Percentiles rank a stretch among this genome's conserved stretches.
Evolutionary conservation across 495 filamentous ascomycete genomes (phyloP).

Genomic region (Penicillium macrosclerotiorum): DNA sequence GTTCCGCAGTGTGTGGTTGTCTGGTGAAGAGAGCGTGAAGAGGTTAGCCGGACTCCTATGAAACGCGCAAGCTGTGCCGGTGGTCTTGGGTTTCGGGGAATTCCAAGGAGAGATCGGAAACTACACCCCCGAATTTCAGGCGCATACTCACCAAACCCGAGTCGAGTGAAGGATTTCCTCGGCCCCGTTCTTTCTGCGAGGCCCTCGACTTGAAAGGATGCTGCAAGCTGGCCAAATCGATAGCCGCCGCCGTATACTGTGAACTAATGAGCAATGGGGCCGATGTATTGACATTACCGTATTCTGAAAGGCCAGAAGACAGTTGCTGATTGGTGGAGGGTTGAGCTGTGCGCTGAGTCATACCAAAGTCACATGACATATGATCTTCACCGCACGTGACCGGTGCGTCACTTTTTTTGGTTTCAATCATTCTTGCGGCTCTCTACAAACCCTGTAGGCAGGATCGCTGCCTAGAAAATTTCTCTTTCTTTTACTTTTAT

Average conservation of each 20-base stretch:
- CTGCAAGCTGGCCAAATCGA: conserved; percentile 27
- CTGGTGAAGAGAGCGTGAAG: conserved; percentile 1
- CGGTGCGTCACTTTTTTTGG: conserved; percentile 23
- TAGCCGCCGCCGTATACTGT: conserved; percentile 8
- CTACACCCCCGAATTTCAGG: neutral
- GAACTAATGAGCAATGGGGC: conserved; percentile 6
- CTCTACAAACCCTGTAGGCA: conserved; percentile 4
- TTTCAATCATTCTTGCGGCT: conserved; percentile 16
- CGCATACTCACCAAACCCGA: conserved; percentile 7
- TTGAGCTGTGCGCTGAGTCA: too few relatives aligned
- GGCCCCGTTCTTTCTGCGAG: conserved; percentile 2
- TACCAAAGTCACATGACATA: neutral
- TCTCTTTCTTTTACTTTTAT: conserved; percentile 2
- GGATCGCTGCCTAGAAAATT: conserved; percentile 9
- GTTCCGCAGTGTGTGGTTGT: conserved; percentile 1
- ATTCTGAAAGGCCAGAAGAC: conserved; percentile 28
- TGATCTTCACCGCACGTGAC: conserved; percentile 22
- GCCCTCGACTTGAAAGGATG: conserved; percentile 10
- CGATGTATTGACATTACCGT: conserved; percentile 27
- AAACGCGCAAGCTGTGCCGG: conserved; percentile 18
- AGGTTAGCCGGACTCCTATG: conserved; percentile 9
- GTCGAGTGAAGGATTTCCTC: conserved; percentile 12
- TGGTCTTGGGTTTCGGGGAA: neutral
- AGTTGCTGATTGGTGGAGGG: conserved; percentile 33
- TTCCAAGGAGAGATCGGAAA: neutral